phyloP scores from a whole-genome alignment of 345 rosid genomes.

The Citrus glauca region DNA sequence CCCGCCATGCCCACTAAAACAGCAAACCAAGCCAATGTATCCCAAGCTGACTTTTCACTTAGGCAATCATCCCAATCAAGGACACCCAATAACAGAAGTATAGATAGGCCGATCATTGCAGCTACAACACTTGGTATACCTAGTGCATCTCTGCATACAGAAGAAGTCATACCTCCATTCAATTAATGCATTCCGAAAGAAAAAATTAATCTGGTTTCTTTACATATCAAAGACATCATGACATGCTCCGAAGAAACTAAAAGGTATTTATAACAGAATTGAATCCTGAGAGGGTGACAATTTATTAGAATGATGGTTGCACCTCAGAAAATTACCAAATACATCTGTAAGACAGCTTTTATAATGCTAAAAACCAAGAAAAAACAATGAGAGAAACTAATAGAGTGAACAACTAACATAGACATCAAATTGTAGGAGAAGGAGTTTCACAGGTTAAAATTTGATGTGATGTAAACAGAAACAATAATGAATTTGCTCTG shows the following conservation, averaged over 20 bases:
- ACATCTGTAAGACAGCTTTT: too few species aligned
- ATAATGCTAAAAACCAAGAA: too few species aligned
- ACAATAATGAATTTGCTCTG: background rate
- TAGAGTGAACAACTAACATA: too few species aligned
- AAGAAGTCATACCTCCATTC: constrained; percentile 8
- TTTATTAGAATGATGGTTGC: background rate
- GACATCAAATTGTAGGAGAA: too few species aligned
- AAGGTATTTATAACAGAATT: background rate
- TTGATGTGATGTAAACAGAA: background rate
- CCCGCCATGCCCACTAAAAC: constrained; percentile 96
- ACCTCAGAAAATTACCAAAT: too few species aligned
- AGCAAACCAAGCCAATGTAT: constrained; percentile 93
- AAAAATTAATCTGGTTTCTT: background rate
- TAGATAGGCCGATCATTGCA: constrained; percentile 90
- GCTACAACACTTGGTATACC: constrained; percentile 95
- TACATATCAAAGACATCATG: background rate
- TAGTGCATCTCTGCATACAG: constrained; percentile 55
- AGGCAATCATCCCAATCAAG: constrained; percentile 97
- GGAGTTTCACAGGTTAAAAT: background rate
- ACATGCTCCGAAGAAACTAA: background rate
- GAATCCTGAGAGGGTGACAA: background rate
- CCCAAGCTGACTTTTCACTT: constrained; percentile 97
- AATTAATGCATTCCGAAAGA: background rate
- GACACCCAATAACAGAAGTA: constrained; percentile 81
- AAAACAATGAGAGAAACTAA: too few species aligned